Percentiles rank a stretch among this genome's conserved stretches.
These are phyloP conservation scores for Talaromyces marneffei DNA, from an alignment of 2,329 filamentous ascomycete genomes.

Conservation along the genomic window DNA sequence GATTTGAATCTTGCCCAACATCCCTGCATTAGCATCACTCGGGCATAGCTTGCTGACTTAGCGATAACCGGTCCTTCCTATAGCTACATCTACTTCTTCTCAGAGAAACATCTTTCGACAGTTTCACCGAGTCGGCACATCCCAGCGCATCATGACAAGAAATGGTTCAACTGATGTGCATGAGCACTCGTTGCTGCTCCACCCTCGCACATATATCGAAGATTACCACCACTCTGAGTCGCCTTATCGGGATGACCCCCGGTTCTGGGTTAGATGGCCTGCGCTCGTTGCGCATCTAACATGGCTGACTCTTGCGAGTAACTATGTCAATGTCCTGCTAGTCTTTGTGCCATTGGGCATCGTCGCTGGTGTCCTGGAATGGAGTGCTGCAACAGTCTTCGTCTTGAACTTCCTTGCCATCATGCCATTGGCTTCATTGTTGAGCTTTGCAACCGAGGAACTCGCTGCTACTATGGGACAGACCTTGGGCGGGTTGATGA, in stretches of 20 bases:
- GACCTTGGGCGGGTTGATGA: slow-evolving; percentile 58
- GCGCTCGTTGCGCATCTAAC: slow-evolving; percentile 34
- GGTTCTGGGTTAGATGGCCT: slow-evolving; percentile 37
- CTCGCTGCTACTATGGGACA: slow-evolving; percentile 56
- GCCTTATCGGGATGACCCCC: slow-evolving; percentile 32
- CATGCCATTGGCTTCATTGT: slow-evolving; percentile 55
- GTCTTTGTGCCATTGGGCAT: slow-evolving; percentile 62
- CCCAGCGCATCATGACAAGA: slow-evolving; percentile 27
- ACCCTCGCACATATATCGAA: slow-evolving; percentile 14
- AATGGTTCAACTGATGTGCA: slow-evolving; percentile 29
- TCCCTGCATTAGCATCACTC: background rate
- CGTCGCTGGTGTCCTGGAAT: slow-evolving; percentile 54
- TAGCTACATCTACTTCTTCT: background rate
- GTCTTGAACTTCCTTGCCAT: slow-evolving; percentile 60
- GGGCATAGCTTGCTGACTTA: background rate
- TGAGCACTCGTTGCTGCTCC: slow-evolving; percentile 33
- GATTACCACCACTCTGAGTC: background rate
- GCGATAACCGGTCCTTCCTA: background rate
- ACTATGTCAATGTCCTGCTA: slow-evolving; percentile 56
- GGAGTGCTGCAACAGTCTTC: slow-evolving; percentile 55
- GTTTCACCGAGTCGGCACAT: slow-evolving; percentile 8
- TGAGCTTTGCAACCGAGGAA: slow-evolving; percentile 62
- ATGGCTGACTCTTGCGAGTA: slow-evolving; percentile 42
- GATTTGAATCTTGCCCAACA: background rate
- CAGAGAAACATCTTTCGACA: slow-evolving; percentile 3